Percentiles rank a stretch among this genome's conserved stretches.
phyloP scores from a whole-genome alignment of 129 eudicot species.

The Deinandra increscens region DNA sequence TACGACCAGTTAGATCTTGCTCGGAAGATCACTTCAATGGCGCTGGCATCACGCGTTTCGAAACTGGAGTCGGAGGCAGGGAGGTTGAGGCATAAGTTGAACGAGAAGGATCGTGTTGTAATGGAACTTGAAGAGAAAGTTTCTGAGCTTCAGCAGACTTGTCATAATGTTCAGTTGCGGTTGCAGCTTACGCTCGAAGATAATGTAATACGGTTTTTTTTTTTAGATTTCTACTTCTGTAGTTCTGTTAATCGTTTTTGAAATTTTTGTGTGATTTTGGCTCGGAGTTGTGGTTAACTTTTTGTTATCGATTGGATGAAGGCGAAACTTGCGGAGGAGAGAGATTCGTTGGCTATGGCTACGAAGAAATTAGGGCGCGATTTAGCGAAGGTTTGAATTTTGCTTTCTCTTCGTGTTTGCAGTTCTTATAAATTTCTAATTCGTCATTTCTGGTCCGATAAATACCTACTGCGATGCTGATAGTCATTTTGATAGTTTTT shows the following conservation, averaged over 20 bases:
- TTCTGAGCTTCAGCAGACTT: constrained; percentile 50
- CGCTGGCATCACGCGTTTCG: constrained; percentile 86
- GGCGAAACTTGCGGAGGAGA: constrained; percentile 75
- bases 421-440: background rate
- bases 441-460: background rate
- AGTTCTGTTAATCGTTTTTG: background rate
- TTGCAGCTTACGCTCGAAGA: constrained; percentile 61
- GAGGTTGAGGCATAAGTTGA: constrained; percentile 44
- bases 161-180: constrained; percentile 58
- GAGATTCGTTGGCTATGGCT: constrained; percentile 67
- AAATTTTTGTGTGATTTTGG: background rate
- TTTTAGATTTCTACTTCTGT: background rate
- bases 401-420: background rate
- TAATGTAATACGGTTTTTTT: constrained; percentile 43
- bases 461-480: background rate
- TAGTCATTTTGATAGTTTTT: no score
- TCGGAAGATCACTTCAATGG: constrained; percentile 94
- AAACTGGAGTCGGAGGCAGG: constrained; percentile 74
- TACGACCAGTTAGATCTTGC: constrained; percentile 93
- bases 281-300: background rate
- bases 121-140: constrained; percentile 63
- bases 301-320: constrained; percentile 30
- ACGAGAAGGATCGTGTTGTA: constrained; percentile 60
- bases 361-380: constrained; percentile 84
- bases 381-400: constrained; percentile 63